Evolutionary conservation across 192 early-diverging fungal genomes (phyloP).

Genomic region (Entophlyctis luteolus): DNA sequence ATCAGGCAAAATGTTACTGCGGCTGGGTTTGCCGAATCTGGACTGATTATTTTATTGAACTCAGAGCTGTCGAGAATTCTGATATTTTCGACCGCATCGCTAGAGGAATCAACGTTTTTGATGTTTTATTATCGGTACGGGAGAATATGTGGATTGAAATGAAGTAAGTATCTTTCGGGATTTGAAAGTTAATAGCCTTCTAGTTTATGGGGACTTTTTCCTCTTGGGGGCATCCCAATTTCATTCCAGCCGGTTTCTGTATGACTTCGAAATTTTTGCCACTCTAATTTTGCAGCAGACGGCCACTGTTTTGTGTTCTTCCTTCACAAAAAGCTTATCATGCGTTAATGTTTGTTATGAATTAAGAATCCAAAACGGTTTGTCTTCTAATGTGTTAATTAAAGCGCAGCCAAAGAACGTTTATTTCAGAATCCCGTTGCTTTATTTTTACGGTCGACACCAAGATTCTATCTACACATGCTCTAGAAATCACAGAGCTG

Average conservation of each 20-base stretch:
- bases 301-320: background rate
- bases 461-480: background rate
- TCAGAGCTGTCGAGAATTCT: no score
- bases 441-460: background rate
- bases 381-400: background rate
- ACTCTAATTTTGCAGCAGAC: background rate
- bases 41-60: no score
- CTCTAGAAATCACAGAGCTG: background rate
- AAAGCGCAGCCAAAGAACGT: no score
- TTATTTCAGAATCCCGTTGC: background rate
- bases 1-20: no score
- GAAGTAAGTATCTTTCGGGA: no score
- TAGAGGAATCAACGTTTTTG: no score
- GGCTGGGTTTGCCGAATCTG: no score
- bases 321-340: background rate
- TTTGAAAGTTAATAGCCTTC: no score
- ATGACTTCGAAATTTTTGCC: background rate
- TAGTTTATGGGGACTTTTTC: conserved; percentile 1
- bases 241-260: background rate
- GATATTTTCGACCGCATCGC: no score
- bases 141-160: no score
- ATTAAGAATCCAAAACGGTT: background rate
- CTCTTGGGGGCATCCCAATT: background rate
- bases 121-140: no score
- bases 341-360: background rate